Percentiles rank a stretch among this genome's conserved stretches.
Evolutionary conservation across 176 grass and related monocot genomes (phyloP).

Genomic region (Raddia guianensis): DNA sequence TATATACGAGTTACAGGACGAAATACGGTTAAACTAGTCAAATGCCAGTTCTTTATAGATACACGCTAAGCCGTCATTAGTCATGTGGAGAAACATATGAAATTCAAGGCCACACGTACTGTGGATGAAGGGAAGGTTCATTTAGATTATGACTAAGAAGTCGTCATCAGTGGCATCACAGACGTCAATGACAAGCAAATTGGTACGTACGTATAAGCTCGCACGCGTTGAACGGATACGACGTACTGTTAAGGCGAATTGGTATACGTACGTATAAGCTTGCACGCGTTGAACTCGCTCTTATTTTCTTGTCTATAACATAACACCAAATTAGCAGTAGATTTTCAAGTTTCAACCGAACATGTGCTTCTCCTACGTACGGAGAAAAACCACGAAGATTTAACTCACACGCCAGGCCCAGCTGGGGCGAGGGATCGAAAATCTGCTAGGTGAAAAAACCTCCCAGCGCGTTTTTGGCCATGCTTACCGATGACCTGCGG

Average conservation of each 20-base stretch:
- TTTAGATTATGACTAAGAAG: neutral
- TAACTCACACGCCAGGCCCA: neutral
- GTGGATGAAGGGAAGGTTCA: neutral
- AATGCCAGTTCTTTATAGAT: neutral
- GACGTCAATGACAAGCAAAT: neutral
- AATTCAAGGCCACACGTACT: neutral
- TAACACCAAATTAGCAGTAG: neutral
- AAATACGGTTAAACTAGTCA: neutral
- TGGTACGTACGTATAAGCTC: too few relatives aligned
- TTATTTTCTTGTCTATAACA: neutral
- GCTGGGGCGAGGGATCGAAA: neutral
- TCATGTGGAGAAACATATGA: neutral
- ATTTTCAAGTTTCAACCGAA: neutral
- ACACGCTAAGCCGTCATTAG: neutral
- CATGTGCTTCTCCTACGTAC: neutral
- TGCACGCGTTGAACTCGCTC: neutral
- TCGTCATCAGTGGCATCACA: neutral
- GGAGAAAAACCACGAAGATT: neutral
- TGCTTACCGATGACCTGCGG: too few relatives aligned
- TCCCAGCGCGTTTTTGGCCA: too few relatives aligned
- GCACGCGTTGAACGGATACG: neutral
- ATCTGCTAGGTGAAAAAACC: too few relatives aligned
- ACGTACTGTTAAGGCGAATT: too few relatives aligned
- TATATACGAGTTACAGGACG: neutral
- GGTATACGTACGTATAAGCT: too few relatives aligned